Percentiles rank a stretch among this genome's conserved stretches.
These are phyloP conservation scores for Cucurbita maxima DNA, from an alignment of 306 rosid genomes.

Conservation along the genomic window DNA sequence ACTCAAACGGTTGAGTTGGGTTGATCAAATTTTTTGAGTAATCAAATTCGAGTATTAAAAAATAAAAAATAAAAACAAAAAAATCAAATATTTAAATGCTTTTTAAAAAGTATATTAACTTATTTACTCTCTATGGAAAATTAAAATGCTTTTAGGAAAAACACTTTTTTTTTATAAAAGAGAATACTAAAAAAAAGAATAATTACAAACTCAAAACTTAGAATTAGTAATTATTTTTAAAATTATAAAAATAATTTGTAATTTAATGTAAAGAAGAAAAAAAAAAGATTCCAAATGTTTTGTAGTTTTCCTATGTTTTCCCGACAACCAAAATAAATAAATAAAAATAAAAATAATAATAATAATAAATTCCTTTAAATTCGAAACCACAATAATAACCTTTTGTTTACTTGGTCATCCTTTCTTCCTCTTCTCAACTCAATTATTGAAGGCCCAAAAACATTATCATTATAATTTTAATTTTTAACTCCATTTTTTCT, in stretches of 20 bases:
- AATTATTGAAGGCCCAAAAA: background rate
- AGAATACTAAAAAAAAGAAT: constrained; percentile 9
- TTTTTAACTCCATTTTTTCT: background rate
- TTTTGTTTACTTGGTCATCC: background rate
- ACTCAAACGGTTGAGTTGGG: too few species aligned
- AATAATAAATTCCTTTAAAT: background rate
- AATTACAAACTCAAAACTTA: too few species aligned
- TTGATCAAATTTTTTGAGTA: too few species aligned
- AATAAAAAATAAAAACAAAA: too few species aligned
- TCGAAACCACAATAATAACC: background rate
- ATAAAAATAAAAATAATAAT: too few species aligned
- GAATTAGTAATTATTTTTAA: too few species aligned
- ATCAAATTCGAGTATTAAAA: too few species aligned
- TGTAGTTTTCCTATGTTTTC: constrained; percentile 34
- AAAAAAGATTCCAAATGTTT: constrained; percentile 39
- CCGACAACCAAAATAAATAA: constrained; percentile 37
- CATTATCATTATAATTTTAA: background rate
- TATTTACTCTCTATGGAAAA: too few species aligned
- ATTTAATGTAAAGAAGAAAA: background rate
- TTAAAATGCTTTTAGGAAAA: too few species aligned
- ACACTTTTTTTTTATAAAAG: background rate
- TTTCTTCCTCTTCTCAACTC: background rate
- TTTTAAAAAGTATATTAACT: too few species aligned
- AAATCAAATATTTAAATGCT: too few species aligned
- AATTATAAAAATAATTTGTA: too few species aligned